Evolutionary conservation across 208 protist genomes (phyloP).

Genomic region (Trypanosoma vivax): DNA sequence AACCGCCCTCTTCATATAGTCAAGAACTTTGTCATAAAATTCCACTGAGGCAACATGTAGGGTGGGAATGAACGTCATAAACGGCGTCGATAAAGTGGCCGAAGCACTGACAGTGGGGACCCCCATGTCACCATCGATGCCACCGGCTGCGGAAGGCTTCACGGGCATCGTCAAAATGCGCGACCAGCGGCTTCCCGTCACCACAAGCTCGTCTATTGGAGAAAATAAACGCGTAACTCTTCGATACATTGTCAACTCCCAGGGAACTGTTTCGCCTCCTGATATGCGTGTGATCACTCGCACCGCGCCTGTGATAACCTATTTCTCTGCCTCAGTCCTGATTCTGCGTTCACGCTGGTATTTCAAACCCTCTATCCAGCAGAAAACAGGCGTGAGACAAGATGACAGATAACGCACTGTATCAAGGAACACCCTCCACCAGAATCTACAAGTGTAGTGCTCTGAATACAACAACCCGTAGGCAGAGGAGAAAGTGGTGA

Average conservation of each 20-base stretch:
- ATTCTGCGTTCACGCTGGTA: too few relatives aligned
- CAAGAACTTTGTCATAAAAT: slow-evolving; percentile 82
- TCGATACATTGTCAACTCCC: slow-evolving; percentile 29
- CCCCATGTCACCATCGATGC: slow-evolving; percentile 27
- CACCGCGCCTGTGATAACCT: too few relatives aligned
- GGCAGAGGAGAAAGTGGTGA: too few relatives aligned
- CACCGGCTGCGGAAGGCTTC: slow-evolving; percentile 20
- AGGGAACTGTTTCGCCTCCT: background rate
- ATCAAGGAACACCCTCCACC: too few relatives aligned
- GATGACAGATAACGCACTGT: too few relatives aligned
- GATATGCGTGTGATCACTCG: background rate
- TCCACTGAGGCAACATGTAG: slow-evolving; percentile 75
- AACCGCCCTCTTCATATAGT: slow-evolving; percentile 79
- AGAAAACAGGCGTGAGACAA: too few relatives aligned
- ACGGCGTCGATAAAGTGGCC: slow-evolving; percentile 17
- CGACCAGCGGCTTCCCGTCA: slow-evolving; percentile 81
- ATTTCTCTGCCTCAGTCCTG: too few relatives aligned
- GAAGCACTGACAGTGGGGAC: background rate
- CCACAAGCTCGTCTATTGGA: slow-evolving; percentile 66
- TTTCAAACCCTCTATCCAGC: too few relatives aligned
- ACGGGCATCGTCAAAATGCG: slow-evolving; percentile 48
- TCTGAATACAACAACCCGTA: too few relatives aligned
- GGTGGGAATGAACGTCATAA: slow-evolving; percentile 79
- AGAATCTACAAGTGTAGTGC: too few relatives aligned
- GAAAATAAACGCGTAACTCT: slow-evolving; percentile 29